phyloP scores from a whole-genome alignment of 208 protist genomes.

The Novymonas esmeraldas region DNA sequence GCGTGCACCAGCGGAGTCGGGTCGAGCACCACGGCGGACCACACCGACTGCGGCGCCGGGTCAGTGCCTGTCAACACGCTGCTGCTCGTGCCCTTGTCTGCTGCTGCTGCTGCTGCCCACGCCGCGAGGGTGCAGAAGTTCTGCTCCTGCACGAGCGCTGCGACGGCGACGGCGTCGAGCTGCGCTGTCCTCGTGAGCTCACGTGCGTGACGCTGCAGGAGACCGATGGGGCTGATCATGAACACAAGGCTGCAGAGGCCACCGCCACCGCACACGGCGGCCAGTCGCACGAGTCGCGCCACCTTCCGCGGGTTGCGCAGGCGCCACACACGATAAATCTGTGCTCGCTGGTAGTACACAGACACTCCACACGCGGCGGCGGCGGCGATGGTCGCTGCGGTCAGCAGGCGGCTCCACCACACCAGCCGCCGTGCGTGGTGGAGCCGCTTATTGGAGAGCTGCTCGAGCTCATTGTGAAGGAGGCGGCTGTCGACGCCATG shows the following conservation, averaged over 20 bases:
- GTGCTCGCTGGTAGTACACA: conserved; percentile 43
- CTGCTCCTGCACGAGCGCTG: conserved; percentile 38
- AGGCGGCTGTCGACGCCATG: conserved; percentile 51
- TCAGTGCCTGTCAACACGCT: too few relatives aligned
- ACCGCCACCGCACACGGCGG: conserved; percentile 11
- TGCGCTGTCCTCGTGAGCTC: conserved; percentile 26
- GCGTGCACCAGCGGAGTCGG: conserved; percentile 8
- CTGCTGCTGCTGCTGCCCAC: too few relatives aligned
- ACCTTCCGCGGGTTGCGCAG: conserved; percentile 42
- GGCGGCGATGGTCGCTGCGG: conserved; percentile 14
- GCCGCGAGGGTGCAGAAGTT: conserved; percentile 16
- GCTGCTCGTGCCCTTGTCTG: too few relatives aligned
- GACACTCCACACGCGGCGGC: conserved; percentile 20
- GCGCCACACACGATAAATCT: conserved; percentile 64
- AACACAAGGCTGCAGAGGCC: conserved; percentile 32
- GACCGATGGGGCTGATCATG: conserved; percentile 48
- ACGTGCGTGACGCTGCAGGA: conserved; percentile 27
- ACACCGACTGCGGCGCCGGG: conserved; percentile 11
- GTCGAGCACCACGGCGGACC: conserved; percentile 16
- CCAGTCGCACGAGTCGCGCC: conserved; percentile 16
- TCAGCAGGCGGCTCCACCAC: conserved; percentile 22
- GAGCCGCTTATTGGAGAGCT: conserved; percentile 27
- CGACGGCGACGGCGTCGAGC: conserved; percentile 43
- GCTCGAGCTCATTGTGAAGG: conserved; percentile 48
- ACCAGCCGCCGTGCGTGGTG: conserved; percentile 18